Evolutionary conservation across 371 early-diverging fungal species (phyloP).

Genomic region (Cokeromyces recurvatus): DNA sequence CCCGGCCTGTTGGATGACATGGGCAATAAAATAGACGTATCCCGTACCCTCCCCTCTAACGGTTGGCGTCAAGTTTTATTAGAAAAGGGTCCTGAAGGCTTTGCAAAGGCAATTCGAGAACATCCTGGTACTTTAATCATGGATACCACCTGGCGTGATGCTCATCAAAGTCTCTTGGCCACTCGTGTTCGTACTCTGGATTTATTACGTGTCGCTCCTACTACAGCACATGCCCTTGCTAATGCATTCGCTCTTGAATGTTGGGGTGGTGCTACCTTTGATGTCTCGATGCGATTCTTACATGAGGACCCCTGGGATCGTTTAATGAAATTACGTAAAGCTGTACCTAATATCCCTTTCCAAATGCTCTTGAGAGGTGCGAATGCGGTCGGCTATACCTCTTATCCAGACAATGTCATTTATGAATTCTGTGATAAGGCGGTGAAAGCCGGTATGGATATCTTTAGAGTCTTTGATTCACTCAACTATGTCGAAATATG

Average conservation of each 20-base stretch:
- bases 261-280: slow-evolving; percentile 96
- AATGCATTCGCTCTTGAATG: slow-evolving; percentile 90
- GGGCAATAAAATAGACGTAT: slow-evolving; percentile 40
- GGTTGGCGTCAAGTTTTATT: slow-evolving; percentile 91
- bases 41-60: slow-evolving; percentile 50
- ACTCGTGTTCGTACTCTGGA: slow-evolving; percentile 91
- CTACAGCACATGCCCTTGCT: slow-evolving; percentile 81
- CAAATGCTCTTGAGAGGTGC: slow-evolving; percentile 97
- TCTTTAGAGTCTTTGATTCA: slow-evolving; percentile 95
- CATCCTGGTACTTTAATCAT: slow-evolving; percentile 86
- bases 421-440: slow-evolving; percentile 94
- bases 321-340: slow-evolving; percentile 67
- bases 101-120: slow-evolving; percentile 85
- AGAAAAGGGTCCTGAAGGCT: slow-evolving; percentile 81
- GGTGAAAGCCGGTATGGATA: slow-evolving; percentile 85
- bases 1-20: slow-evolving; percentile 50
- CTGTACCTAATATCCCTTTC: slow-evolving; percentile 96
- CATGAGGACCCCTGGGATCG: slow-evolving; percentile 96
- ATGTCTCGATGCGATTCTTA: slow-evolving; percentile 93
- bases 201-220: slow-evolving; percentile 73
- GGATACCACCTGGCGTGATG: slow-evolving; percentile 96
- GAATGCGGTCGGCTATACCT: slow-evolving; percentile 95
- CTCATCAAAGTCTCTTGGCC: slow-evolving; percentile 90
- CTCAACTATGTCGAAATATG: slow-evolving; percentile 95
- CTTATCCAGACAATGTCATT: slow-evolving; percentile 94